A percentile compares a stretch with the other conserved stretches of the same genome.
phyloP scores from a whole-genome alignment of 176 grass and related monocot species.

The Juncus effusus region DNA sequence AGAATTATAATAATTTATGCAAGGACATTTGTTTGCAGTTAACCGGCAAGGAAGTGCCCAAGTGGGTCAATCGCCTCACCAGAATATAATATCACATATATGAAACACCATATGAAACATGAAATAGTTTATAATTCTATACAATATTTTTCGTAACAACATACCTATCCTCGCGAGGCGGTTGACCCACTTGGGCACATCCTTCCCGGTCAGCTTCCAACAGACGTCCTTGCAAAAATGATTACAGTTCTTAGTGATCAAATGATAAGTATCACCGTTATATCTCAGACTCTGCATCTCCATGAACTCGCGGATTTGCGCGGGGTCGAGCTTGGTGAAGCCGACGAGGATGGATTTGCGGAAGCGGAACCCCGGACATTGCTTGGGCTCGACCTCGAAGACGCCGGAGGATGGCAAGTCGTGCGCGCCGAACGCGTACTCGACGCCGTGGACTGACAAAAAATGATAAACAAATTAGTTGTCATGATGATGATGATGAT shows the following conservation, averaged over 20 bases:
- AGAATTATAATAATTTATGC: too few species aligned
- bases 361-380: slow-evolving; percentile 92
- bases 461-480: slow-evolving; percentile 10
- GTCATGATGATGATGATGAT: too few species aligned
- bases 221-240: slow-evolving; percentile 97
- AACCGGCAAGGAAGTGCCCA: too few species aligned
- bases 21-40: too few species aligned
- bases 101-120: too few species aligned
- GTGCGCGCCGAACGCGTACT: slow-evolving; percentile 98
- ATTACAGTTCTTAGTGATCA: slow-evolving; percentile 96
- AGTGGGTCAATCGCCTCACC: too few species aligned
- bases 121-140: too few species aligned
- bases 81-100: too few species aligned
- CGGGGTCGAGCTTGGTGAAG: slow-evolving; percentile 74
- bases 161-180: slow-evolving; percentile 93
- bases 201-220: slow-evolving; percentile 75
- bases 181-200: slow-evolving; percentile 93
- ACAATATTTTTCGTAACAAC: too few species aligned
- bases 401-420: slow-evolving; percentile 87
- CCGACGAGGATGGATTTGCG: slow-evolving; percentile 91
- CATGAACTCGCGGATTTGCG: too few species aligned
- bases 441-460: slow-evolving; percentile 75
- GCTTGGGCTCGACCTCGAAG: slow-evolving; percentile 87
- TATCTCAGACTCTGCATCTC: too few species aligned
- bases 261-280: too few species aligned